A percentile compares a stretch with the other conserved stretches of the same genome.
Evolutionary conservation across 1,139 yeast species (phyloP).

Genomic region (Yamadazyma dushanensis): DNA sequence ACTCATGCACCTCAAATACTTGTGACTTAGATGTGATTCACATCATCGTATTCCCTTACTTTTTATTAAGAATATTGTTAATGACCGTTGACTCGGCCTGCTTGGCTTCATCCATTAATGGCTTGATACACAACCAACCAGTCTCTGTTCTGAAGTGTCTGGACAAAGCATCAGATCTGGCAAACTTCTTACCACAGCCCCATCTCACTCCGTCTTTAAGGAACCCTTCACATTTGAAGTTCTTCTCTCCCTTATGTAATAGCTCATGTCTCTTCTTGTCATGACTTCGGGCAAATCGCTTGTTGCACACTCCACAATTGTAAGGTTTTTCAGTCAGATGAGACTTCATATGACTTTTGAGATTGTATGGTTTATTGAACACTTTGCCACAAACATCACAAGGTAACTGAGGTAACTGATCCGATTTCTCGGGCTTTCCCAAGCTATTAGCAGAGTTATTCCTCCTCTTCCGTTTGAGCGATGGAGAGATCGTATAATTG

Average conservation of each 20-base stretch:
- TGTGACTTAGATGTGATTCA: no score
- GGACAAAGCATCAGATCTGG: conserved; percentile 57
- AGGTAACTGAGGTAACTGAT: conserved; percentile 24
- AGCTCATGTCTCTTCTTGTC: conserved; percentile 58
- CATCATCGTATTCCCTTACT: no score
- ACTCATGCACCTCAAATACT: no score
- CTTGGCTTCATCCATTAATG: conserved; percentile 53
- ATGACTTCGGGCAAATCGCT: conserved; percentile 56
- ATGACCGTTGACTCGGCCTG: conserved; percentile 19
- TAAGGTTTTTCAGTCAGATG: conserved; percentile 59
- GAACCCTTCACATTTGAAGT: conserved; percentile 55
- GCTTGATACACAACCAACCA: conserved; percentile 57
- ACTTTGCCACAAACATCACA: conserved; percentile 51
- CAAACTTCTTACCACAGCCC: conserved; percentile 63
- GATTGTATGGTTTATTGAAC: conserved; percentile 55
- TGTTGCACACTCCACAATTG: conserved; percentile 48
- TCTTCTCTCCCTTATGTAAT: conserved; percentile 54
- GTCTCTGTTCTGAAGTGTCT: conserved; percentile 61
- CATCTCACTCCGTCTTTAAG: conserved; percentile 54
- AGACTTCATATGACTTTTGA: conserved; percentile 56
- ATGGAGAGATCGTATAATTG: conserved; percentile 37
- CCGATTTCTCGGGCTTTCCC: not conserved
- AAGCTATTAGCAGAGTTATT: conserved; percentile 2
- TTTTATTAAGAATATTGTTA: conserved; percentile 10
- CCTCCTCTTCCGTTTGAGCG: conserved; percentile 35